Evolutionary conservation across 2,329 filamentous ascomycete genomes (phyloP).

Genomic region (Pleomassaria siparia): DNA sequence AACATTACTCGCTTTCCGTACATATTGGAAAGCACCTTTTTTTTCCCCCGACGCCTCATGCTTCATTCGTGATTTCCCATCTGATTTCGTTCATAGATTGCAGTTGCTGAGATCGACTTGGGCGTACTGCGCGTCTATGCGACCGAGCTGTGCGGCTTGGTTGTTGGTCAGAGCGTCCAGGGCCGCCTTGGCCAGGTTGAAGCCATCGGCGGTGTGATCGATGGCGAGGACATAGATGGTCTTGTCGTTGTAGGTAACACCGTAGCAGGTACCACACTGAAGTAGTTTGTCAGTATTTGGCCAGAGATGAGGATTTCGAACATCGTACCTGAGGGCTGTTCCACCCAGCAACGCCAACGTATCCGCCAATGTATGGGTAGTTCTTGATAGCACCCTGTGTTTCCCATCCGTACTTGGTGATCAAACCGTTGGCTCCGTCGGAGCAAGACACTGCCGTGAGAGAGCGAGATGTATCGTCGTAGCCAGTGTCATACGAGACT

Average conservation of each 20-base stretch:
- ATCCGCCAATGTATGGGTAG: slow-evolving; percentile 55
- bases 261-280: slow-evolving; percentile 57
- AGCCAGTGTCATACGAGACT: slow-evolving; percentile 73
- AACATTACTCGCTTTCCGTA: slow-evolving; percentile 1
- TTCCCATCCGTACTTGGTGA: slow-evolving; percentile 61
- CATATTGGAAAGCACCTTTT: background rate
- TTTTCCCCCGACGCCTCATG: background rate
- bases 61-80: background rate
- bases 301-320: background rate
- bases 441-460: slow-evolving; percentile 65
- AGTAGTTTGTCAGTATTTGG: slow-evolving; percentile 9
- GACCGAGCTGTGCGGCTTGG: slow-evolving; percentile 48
- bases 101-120: slow-evolving; percentile 44
- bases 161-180: slow-evolving; percentile 54
- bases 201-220: slow-evolving; percentile 49
- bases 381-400: slow-evolving; percentile 49
- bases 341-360: slow-evolving; percentile 51
- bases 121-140: slow-evolving; percentile 45
- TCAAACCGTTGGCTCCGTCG: slow-evolving; percentile 67
- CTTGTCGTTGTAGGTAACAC: slow-evolving; percentile 50
- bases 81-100: slow-evolving; percentile 14
- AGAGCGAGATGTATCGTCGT: slow-evolving; percentile 62
- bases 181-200: slow-evolving; percentile 53
- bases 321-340: slow-evolving; percentile 37
- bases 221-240: slow-evolving; percentile 54